phyloP scores from a whole-genome alignment of 768 basidiomycete species.

The Tricholoma sp. region DNA sequence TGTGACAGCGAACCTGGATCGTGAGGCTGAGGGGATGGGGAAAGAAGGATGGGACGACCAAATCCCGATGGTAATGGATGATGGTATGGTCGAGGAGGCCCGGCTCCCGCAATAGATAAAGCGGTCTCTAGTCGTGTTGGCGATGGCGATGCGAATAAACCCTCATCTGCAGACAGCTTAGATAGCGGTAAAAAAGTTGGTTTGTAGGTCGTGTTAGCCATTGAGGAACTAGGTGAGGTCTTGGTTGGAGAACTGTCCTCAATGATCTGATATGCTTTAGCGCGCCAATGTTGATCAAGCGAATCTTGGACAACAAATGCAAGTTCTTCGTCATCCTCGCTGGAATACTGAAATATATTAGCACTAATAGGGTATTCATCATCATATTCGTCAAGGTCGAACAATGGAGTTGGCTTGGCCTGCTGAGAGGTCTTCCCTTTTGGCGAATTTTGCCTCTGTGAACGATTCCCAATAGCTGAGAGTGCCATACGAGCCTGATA shows the following conservation, averaged over 20 bases:
- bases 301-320: slow-evolving; percentile 62
- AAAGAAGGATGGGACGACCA: slow-evolving; percentile 24
- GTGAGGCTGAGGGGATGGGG: slow-evolving; percentile 8
- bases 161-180: slow-evolving; percentile 14
- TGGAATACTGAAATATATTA: slow-evolving; percentile 4
- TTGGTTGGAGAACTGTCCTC: neutral
- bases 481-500: slow-evolving; percentile 60
- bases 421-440: slow-evolving; percentile 24
- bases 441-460: slow-evolving; percentile 31
- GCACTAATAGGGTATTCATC: neutral
- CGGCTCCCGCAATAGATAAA: slow-evolving; percentile 61
- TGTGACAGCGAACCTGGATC: slow-evolving; percentile 1
- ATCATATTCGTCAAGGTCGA: slow-evolving; percentile 42
- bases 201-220: neutral
- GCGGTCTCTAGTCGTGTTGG: slow-evolving; percentile 59
- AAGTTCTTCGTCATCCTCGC: slow-evolving; percentile 53
- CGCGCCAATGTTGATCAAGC: slow-evolving; percentile 30
- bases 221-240: neutral
- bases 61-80: slow-evolving; percentile 17
- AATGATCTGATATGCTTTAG: neutral
- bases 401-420: slow-evolving; percentile 44
- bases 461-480: slow-evolving; percentile 48
- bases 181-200: neutral
- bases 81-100: slow-evolving; percentile 24
- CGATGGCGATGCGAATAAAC: slow-evolving; percentile 16